Base-by-base conservation (phyloP, 306 rosid species). In the Gleditsia sinensis region DNA sequence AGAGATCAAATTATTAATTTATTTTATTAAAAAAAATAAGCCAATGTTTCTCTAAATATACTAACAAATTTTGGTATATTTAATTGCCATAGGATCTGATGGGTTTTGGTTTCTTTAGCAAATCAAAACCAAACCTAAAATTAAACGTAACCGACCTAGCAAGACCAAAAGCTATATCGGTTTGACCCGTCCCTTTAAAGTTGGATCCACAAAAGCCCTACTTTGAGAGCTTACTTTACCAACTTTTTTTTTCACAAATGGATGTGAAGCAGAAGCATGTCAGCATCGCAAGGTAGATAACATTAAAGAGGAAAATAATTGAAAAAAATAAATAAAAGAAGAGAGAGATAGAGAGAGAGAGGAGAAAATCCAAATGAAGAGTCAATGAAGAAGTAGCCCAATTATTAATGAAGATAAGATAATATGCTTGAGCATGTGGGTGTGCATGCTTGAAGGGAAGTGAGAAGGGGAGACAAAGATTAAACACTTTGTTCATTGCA, bases 331-430 rank as follows among this genome's bases (percentile, higher is more conserved):
- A 33, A 69, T 30, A 30, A 28, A 13, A 37, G 39, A 23, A 3
- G 33, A 11, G 59, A 40, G 2, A 40, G 14, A 40, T n/a, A 14
- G 9, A 16, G 50, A 42, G 54, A 19, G 14, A 42, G 53, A 20
- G 43, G 32, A 46, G 75, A 67, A 77, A 62, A 85, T 79, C 82
- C 92, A 85, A 82, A 75, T 51, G 23, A 81, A 77, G 83, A 72
- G 92, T 87, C 92, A 89, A 85, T 71, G 60, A 56, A 53, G 45
- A 1, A 32, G 64, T 61, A 58, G 24, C 21, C 40, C 71, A 56
- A 50, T 50, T 14, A 10, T 2, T 3, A 37, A 33, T 55, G 80
- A 71, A 77, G 93, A 82, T 78, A 84, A 78, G 87, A 67, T 50
- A 51, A 60, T 23, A 23, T 10, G 51, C 58, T 45, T 34, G 80